A percentile compares a stretch with the other conserved stretches of the same genome.
Evolutionary conservation across 495 filamentous ascomycete genomes (phyloP).

Genomic region (Podospora anserina): DNA sequence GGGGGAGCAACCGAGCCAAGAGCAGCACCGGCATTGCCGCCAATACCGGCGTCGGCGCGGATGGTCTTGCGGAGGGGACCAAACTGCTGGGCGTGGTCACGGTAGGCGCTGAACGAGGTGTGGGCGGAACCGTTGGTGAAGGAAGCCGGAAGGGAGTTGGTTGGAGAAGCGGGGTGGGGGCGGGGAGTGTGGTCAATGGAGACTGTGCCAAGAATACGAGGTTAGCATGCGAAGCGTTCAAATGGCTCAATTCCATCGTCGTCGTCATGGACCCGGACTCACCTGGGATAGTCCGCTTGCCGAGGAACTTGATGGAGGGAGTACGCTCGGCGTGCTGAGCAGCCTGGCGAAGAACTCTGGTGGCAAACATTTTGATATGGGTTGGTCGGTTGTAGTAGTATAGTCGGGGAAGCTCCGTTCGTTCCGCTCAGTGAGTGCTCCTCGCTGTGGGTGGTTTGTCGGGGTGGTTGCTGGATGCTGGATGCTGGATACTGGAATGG

Average conservation of each 20-base stretch:
- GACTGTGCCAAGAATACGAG: constrained; percentile 40
- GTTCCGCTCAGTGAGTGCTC: constrained; percentile 20
- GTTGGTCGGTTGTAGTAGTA: constrained; percentile 9
- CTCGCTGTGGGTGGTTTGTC: constrained; percentile 21
- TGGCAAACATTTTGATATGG: constrained; percentile 56
- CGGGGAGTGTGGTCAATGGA: constrained; percentile 79
- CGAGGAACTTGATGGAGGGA: constrained; percentile 87
- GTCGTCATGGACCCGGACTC: constrained; percentile 33
- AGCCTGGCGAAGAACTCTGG: constrained; percentile 63
- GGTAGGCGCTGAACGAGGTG: constrained; percentile 82
- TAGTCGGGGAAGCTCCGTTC: constrained; percentile 1
- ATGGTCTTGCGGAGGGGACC: constrained; percentile 70
- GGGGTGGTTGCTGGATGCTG: neutral
- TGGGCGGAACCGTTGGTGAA: constrained; percentile 60
- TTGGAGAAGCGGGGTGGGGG: constrained; percentile 59
- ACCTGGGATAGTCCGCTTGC: constrained; percentile 82
- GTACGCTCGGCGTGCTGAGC: constrained; percentile 61
- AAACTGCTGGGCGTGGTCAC: constrained; percentile 88
- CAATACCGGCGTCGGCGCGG: constrained; percentile 54
- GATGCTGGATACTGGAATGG: neutral
- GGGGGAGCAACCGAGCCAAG: constrained; percentile 69
- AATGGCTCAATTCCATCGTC: neutral
- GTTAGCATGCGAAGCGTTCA: neutral
- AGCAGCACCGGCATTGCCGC: constrained; percentile 59
- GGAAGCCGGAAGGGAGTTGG: constrained; percentile 49